Evolutionary conservation across 192 early-diverging fungal species (phyloP), one percentile per base, ranked within the genome.

Genomic region (Mortierella alpina): DNA sequence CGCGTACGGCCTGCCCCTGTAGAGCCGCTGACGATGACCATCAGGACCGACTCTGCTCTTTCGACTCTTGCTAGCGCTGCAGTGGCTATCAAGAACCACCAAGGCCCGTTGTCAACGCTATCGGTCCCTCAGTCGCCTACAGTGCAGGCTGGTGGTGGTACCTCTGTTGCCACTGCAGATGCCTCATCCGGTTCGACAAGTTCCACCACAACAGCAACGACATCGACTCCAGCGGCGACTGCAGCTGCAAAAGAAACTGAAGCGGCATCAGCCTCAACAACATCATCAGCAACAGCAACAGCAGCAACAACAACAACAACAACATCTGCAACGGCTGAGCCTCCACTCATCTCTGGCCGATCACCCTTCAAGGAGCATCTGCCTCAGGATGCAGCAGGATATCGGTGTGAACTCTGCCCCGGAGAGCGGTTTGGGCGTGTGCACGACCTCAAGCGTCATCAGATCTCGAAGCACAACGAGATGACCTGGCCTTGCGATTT

Each of bases 401-500:
- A 80, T 53, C 77, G 77, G 1, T 80, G 77, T 45, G 77, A 80
- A 18, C 60, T 60, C 8, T 80, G 77, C 59, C 77, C 77, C 0
- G 77, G 77, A n/a, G 77, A 80, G 41, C 57, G 77, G 2, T 80
- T 80, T 68, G 77, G 77, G 9, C 77, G 77, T 9, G 77, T 80
- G 9, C 77, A 80, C 46, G 77, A 80, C 41, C 47, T 80, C 46
- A 80, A 80, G 49, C 69, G 77, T 13, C 77, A 80, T 52, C 77
- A 80, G 44, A 80, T 68, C 52, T 80, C 77, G 4, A 80, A 80
- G 48, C 77, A 80, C 49, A 80, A 80, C 49, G 77, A 80, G 66
- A 80, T 72, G 77, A 80, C 77, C 10, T 80, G 77, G 77, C 77
- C 77, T 0, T 80, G 77, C 40, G 77, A 80, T 46, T 80, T 80